These are phyloP conservation scores for Trichoderma breve DNA, from an alignment of 2,329 filamentous ascomycete genomes.

Conservation along the genomic window DNA sequence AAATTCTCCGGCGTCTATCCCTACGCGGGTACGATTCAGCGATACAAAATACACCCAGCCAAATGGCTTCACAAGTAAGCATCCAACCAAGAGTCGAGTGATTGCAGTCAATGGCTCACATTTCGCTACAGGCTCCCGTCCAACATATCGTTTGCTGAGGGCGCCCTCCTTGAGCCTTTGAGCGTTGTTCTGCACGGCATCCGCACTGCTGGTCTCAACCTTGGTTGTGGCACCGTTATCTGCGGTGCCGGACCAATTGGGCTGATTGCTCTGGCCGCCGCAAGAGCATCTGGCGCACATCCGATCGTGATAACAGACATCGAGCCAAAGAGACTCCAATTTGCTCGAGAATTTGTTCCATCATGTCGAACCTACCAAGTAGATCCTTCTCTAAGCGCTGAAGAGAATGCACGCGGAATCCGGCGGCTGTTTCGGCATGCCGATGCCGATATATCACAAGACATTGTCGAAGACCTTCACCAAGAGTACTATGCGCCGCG, in stretches of 20 bases:
- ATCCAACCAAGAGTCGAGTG: no score
- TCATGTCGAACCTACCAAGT: slow-evolving; percentile 11
- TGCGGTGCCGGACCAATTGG: slow-evolving; percentile 2
- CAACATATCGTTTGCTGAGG: slow-evolving; percentile 7
- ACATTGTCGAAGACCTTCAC: neutral
- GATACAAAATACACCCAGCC: neutral
- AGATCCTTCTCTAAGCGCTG: neutral
- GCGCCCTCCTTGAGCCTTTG: slow-evolving; percentile 9
- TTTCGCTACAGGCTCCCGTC: neutral
- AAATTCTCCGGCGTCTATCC: slow-evolving; percentile 11
- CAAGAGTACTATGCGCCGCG: slow-evolving; percentile 3
- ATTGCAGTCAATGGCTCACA: neutral
- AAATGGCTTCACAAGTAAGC: slow-evolving; percentile 15
- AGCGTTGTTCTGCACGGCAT: slow-evolving; percentile 11
- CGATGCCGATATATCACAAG: neutral
- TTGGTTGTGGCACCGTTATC: neutral
- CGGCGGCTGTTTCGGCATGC: neutral
- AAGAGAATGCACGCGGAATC: neutral
- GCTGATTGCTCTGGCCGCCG: neutral
- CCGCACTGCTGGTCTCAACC: neutral
- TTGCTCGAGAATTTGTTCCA: neutral
- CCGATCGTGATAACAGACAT: slow-evolving; percentile 4
- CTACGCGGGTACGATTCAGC: neutral
- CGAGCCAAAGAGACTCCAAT: slow-evolving; percentile 3
- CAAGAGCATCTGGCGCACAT: slow-evolving; percentile 8